Base-by-base conservation (phyloP, 768 basidiomycete species). In the Pholiota microspora region DNA sequence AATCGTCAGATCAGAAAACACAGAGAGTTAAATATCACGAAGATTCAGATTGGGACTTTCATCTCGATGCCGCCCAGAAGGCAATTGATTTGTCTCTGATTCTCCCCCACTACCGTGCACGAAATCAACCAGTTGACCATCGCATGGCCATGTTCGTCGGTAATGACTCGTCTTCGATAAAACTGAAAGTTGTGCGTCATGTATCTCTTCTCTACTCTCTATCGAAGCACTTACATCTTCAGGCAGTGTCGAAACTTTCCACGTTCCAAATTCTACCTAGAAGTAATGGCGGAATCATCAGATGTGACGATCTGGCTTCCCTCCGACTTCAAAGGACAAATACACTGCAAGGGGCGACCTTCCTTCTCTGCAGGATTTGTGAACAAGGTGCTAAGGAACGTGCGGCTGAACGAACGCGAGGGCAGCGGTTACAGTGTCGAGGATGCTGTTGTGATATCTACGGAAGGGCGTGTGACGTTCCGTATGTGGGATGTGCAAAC, bases 401-500 rank as follows among this genome's bases (percentile, higher is more conserved):
- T 77, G 38, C 73, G 73, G 34, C 58, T 84, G 25, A 82, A 82
- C 62, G 75, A 74, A 40, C 61, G 67, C 13, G 63, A 67, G 16
- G 62, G 69, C 32, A 67, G 71, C 32, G 69, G 69, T 7, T 52
- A 54, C 8, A 64, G 66, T 59, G 71, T 74, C 46, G 78, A 79
- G 53, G 89, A 91, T 64, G 80, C 84, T 62, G 81, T 89, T 45
- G 69, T 84, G 45, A 78, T 90, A 6, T 68, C 71, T 40, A 87
- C 88, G n/a, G 61, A 63, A 15, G 88, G 89, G 15, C 70, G 67
- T 38, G 77, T 91, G 53, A 80, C 77, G 2, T 86, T 91, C 68
- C 82, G 83, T 27, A 89, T 89, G 88, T 91, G 89, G 89, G 86
- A 91, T 67, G 78, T 86, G 50, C 77, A 79, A 57, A 81, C 83